Conservation (phyloP, 73 alveolate genomes). For the Tetrahymena malaccensis region DNA sequence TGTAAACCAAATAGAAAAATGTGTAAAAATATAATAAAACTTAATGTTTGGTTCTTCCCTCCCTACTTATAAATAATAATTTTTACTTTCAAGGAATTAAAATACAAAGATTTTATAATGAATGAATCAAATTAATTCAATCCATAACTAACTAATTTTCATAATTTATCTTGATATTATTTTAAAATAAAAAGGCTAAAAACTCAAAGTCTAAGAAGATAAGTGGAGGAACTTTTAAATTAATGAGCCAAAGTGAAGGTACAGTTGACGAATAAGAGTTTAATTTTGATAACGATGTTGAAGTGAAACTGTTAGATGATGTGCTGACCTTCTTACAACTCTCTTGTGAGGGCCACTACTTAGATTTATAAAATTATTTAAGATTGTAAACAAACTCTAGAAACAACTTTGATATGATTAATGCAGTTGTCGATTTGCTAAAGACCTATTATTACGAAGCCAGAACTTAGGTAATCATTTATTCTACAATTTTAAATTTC, state of each 20-base stretch:
- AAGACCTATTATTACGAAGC: slow-evolving; percentile 16
- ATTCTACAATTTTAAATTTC: no score
- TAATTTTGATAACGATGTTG: slow-evolving; percentile 3
- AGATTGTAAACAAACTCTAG: slow-evolving; percentile 46
- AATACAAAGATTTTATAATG: no score
- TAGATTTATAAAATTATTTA: slow-evolving; percentile 30
- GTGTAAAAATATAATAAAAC: no score
- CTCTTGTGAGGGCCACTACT: slow-evolving; percentile 48
- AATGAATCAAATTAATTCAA: no score
- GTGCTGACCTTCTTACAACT: slow-evolving; percentile 24
- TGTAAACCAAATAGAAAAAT: no score
- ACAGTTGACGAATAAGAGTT: not conserved
- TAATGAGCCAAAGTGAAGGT: not conserved
- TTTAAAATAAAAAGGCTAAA: not conserved
- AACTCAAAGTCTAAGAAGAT: not conserved
- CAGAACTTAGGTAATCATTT: not conserved
- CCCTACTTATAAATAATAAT: no score
- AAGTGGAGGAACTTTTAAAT: not conserved
- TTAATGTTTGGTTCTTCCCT: no score
- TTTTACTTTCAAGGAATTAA: no score
- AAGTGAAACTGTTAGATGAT: slow-evolving; percentile 2
- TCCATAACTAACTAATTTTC: no score
- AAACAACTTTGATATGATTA: slow-evolving; percentile 33
- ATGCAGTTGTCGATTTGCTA: slow-evolving; percentile 29
- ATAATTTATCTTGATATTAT: no score